Evolutionary conservation across 2,329 filamentous ascomycete species (phyloP).

Genomic region (Cercospora sp.): DNA sequence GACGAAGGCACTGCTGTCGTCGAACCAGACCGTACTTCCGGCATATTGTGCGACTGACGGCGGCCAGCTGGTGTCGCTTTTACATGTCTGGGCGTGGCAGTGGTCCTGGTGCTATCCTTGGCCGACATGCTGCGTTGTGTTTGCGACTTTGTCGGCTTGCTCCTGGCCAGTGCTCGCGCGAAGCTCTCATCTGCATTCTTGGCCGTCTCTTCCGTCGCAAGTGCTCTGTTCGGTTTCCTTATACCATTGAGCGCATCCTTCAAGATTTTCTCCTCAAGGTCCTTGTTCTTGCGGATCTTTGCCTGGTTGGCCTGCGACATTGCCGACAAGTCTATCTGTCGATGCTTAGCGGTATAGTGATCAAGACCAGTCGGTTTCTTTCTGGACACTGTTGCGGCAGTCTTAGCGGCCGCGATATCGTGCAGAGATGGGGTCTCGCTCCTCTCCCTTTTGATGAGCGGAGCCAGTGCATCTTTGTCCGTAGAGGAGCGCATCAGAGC

Average conservation of each 20-base stretch:
- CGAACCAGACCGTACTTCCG: conserved; percentile 33
- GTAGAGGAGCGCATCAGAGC: conserved; percentile 69
- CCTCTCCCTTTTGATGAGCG: conserved; percentile 66
- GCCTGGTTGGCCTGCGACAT: conserved; percentile 55
- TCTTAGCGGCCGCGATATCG: conserved; percentile 44
- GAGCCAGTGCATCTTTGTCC: conserved; percentile 54
- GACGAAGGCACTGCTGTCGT: conserved; percentile 44
- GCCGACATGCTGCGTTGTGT: conserved; percentile 34
- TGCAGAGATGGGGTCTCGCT: conserved; percentile 60
- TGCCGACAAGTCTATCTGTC: conserved; percentile 58
- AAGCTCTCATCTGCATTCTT: conserved; percentile 65
- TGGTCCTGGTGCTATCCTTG: conserved; percentile 40
- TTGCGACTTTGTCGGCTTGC: conserved; percentile 23
- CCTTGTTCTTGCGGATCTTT: conserved; percentile 63
- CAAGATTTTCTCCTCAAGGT: conserved; percentile 63
- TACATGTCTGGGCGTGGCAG: conserved; percentile 46
- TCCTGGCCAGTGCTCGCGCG: conserved; percentile 34
- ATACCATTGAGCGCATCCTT: conserved; percentile 71
- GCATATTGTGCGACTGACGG: conserved; percentile 23
- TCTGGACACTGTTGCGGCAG: conserved; percentile 25
- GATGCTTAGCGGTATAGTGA: conserved; percentile 37
- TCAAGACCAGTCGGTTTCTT: conserved; percentile 43
- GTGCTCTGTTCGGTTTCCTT: conserved; percentile 72
- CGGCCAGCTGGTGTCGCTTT: conserved; percentile 33
- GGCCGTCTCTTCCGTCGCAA: conserved; percentile 65